These are phyloP conservation scores for Cronartium quercuum DNA, from an alignment of 1,284 basidiomycete species.

Conservation along the genomic window DNA sequence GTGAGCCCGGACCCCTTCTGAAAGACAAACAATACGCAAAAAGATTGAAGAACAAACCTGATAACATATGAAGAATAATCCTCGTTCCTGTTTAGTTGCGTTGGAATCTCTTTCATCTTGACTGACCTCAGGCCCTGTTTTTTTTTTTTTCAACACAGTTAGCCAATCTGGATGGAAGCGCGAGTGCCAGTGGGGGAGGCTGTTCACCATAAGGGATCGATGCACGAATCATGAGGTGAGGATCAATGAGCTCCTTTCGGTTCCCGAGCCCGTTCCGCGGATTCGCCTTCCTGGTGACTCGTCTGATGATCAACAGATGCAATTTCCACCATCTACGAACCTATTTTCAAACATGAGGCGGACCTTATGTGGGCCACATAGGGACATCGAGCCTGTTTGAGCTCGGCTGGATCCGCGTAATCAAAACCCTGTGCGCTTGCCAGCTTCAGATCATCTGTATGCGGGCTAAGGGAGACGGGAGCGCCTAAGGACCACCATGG, in stretches of 20 bases:
- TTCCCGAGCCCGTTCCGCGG: neutral
- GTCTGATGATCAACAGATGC: neutral
- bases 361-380: conserved; percentile 22
- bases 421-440: conserved; percentile 1
- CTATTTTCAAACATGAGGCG: neutral
- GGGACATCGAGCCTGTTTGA: conserved; percentile 6
- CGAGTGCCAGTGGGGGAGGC: neutral
- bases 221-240: conserved; percentile 11
- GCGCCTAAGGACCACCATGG: neutral
- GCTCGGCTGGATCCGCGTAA: conserved; percentile 12
- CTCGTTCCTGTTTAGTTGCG: conserved; percentile 12
- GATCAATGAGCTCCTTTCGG: neutral
- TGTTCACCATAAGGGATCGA: conserved; percentile 10
- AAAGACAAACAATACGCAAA: too few relatives aligned
- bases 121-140: conserved; percentile 9
- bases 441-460: conserved; percentile 6
- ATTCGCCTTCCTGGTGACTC: conserved; percentile 13
- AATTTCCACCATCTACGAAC: neutral
- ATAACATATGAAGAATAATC: conserved; percentile 12
- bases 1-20: too few relatives aligned
- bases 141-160: neutral
- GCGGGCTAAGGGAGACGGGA: neutral
- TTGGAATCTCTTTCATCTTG: conserved; percentile 4
- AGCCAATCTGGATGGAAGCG: neutral
- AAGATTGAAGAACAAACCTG: too few relatives aligned